These are phyloP conservation scores for Fusarium bactridioides DNA, from an alignment of 2,329 filamentous ascomycete genomes.

Conservation along the genomic window DNA sequence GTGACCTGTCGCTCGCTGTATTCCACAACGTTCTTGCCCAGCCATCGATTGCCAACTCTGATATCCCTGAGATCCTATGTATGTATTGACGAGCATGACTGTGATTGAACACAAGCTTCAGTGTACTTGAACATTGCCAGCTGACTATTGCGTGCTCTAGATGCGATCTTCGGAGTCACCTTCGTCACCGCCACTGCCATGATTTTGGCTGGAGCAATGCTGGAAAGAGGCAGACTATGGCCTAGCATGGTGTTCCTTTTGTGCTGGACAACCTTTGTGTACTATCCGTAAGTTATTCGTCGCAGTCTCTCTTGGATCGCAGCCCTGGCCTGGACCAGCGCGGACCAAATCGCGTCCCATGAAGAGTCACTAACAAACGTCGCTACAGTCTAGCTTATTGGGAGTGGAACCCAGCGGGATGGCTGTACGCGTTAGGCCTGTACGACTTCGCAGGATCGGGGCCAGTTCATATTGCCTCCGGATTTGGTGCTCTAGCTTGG, in stretches of 20 bases:
- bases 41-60: slow-evolving; percentile 48
- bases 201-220: slow-evolving; percentile 51
- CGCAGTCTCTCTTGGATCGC: too few species aligned
- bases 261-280: slow-evolving; percentile 71
- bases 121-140: neutral
- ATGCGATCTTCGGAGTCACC: slow-evolving; percentile 49
- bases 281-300: slow-evolving; percentile 50
- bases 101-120: neutral
- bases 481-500: slow-evolving; percentile 70
- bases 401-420: slow-evolving; percentile 73
- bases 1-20: slow-evolving; percentile 47
- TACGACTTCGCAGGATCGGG: slow-evolving; percentile 70
- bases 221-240: slow-evolving; percentile 47
- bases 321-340: neutral
- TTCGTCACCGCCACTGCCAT: slow-evolving; percentile 51
- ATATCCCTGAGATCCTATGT: slow-evolving; percentile 49
- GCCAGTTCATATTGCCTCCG: slow-evolving; percentile 70
- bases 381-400: slow-evolving; percentile 61
- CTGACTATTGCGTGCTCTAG: neutral
- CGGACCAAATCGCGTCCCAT: neutral
- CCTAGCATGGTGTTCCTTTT: slow-evolving; percentile 69
- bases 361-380: neutral
- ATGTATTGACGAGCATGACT: neutral
- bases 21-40: slow-evolving; percentile 49
- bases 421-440: slow-evolving; percentile 67